These are phyloP conservation scores for Coemansia sp. DNA, from an alignment of 192 early-diverging fungal genomes.

Conservation along the genomic window DNA sequence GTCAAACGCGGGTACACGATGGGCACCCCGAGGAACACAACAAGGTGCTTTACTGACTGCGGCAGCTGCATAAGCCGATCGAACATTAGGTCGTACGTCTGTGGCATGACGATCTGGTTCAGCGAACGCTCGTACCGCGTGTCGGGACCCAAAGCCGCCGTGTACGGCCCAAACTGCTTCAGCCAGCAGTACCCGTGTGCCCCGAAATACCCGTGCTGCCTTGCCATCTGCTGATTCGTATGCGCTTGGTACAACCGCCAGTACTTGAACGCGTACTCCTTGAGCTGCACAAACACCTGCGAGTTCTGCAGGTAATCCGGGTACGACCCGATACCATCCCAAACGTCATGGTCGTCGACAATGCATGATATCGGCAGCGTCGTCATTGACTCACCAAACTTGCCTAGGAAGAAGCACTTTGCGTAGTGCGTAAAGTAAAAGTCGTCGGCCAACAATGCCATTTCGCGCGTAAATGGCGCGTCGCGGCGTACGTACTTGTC, in stretches of 20 bases:
- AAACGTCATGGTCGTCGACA: slow-evolving; percentile 86
- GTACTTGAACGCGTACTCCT: slow-evolving; percentile 67
- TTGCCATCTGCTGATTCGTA: slow-evolving; percentile 58
- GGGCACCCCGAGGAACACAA: slow-evolving; percentile 71
- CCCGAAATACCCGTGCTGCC: slow-evolving; percentile 58
- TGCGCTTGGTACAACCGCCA: slow-evolving; percentile 87
- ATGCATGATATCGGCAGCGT: slow-evolving; percentile 73
- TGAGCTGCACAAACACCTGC: slow-evolving; percentile 71
- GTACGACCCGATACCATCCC: slow-evolving; percentile 86
- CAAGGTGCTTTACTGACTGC: slow-evolving; percentile 59
- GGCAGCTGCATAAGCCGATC: slow-evolving; percentile 49
- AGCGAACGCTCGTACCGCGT: slow-evolving; percentile 71
- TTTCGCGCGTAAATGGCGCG: slow-evolving; percentile 57
- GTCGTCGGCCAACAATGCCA: slow-evolving; percentile 54
- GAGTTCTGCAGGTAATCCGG: slow-evolving; percentile 69
- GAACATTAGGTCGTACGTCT: slow-evolving; percentile 62
- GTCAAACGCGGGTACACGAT: slow-evolving; percentile 73
- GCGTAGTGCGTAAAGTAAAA: slow-evolving; percentile 73
- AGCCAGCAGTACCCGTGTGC: slow-evolving; percentile 59
- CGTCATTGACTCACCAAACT: slow-evolving; percentile 67
- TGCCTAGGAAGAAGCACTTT: slow-evolving; percentile 58
- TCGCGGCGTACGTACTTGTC: slow-evolving; percentile 52
- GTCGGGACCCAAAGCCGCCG: slow-evolving; percentile 66
- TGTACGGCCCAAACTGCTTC: slow-evolving; percentile 64
- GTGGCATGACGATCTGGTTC: slow-evolving; percentile 57